Base-by-base conservation (phyloP, 352 stramenopile species). In the Phytophthora pistaciae region DNA sequence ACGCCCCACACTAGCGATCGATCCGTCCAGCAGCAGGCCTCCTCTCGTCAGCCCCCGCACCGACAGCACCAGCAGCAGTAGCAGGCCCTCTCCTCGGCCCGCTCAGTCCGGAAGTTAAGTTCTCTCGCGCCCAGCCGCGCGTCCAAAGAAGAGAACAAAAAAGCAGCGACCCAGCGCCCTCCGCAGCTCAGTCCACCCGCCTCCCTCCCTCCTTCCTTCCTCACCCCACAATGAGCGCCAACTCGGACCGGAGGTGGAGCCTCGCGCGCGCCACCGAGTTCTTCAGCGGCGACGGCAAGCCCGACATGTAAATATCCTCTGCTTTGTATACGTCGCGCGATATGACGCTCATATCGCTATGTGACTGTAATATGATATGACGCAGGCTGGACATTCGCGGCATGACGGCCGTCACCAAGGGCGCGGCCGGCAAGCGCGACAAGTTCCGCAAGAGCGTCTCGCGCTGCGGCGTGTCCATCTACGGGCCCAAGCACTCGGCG, bases 371-470 rank as follows among this genome's bases (percentile, higher is more conserved):
- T 40, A 42, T 42, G 33, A 18, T 42, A 42, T 42, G 36, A 42
- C 36, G n/a, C 62, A 96, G 89, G 82, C 65, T 96, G 1, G 89
- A 96, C 58, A 96, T 96, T 31, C 89, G 89, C 38, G 89, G 87
- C 5, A 96, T 96, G 88, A 96, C 89, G 25, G 89, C 89, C 3
- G 87, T 94, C 13, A 93, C 89, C 27, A 96, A 96, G 59, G 89
- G 89, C 57, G 86, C 88, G 6, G 90, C 89, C 8, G 88, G 87
- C 36, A 96, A 96, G 75, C 86, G 89, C 25, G 87, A 96, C 69
- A 96, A 96, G 71, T 96, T 96, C 65, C 89, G 89, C 74, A 94
- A 93, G 80, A 94, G 79, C 71, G 87, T 96, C 36, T 93, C 87
- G 27, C 89, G 88, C 63, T 94, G 87, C 50, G 89, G 89, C 65